These are phyloP conservation scores for Dipsacomyces acuminosporus DNA, from an alignment of 371 early-diverging fungal species.

Conservation along the genomic window DNA sequence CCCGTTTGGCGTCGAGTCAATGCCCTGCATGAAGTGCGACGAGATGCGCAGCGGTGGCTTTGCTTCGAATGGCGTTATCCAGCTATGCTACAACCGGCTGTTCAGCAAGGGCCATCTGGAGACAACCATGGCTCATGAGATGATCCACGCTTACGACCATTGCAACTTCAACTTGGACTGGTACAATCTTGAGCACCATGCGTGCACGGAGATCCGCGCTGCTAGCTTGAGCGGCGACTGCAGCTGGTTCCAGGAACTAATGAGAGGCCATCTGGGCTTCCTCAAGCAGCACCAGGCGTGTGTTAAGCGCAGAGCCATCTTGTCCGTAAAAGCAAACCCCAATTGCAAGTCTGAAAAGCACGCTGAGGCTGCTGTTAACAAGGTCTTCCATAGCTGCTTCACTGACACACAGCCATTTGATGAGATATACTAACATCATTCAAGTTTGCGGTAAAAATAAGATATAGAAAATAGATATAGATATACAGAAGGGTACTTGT, in stretches of 20 bases:
- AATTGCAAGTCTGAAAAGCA: constrained; percentile 65
- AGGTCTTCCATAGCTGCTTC: constrained; percentile 88
- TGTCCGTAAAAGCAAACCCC: constrained; percentile 73
- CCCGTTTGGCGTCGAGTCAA: constrained; percentile 54
- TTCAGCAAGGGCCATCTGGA: constrained; percentile 69
- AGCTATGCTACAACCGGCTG: constrained; percentile 82
- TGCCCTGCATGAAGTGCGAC: constrained; percentile 80
- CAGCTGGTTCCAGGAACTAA: constrained; percentile 75
- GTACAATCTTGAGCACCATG: constrained; percentile 81
- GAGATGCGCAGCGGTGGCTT: constrained; percentile 76
- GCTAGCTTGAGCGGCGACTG: constrained; percentile 92
- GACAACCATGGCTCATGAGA: constrained; percentile 91
- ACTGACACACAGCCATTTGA: constrained; percentile 91
- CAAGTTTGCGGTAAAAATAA: not conserved
- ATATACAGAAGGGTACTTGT: not conserved
- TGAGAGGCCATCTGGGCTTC: constrained; percentile 71
- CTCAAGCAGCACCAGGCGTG: constrained; percentile 91
- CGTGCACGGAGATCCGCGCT: constrained; percentile 92
- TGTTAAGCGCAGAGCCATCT: constrained; percentile 81
- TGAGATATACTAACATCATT: constrained; percentile 67
- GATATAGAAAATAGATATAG: not conserved
- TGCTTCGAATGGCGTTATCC: constrained; percentile 67
- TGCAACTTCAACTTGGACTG: constrained; percentile 74
- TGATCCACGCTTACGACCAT: constrained; percentile 91
- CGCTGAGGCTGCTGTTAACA: constrained; percentile 82